Evolutionary conservation across 2,329 filamentous ascomycete genomes (phyloP).

Genomic region (Colletotrichum echinochloae): DNA sequence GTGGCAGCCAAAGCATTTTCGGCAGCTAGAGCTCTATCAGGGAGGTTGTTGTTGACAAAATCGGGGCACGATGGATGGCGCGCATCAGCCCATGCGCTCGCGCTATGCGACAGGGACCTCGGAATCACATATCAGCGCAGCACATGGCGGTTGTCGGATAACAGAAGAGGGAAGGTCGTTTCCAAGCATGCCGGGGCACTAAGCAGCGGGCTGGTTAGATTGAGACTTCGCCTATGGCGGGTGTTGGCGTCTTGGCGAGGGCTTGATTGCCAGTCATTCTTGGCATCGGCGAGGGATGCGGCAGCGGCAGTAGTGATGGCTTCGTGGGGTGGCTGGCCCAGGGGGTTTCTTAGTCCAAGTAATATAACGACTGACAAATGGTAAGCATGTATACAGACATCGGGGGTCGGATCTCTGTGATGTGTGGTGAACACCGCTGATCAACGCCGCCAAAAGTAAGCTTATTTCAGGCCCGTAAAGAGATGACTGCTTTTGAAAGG

Average conservation of each 20-base stretch:
- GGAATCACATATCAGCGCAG: slow-evolving; percentile 1
- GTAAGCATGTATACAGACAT: background rate
- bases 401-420: background rate
- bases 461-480: slow-evolving; percentile 13
- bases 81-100: slow-evolving; percentile 6
- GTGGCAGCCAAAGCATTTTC: background rate
- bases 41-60: slow-evolving; percentile 19
- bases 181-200: slow-evolving; percentile 2
- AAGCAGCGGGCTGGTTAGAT: slow-evolving; percentile 22
- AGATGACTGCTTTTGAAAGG: background rate
- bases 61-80: slow-evolving; percentile 18
- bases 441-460: slow-evolving; percentile 3
- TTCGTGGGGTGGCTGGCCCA: background rate
- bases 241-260: slow-evolving; percentile 35
- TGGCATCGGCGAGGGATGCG: slow-evolving; percentile 6
- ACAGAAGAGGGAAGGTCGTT: slow-evolving; percentile 38
- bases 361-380: background rate
- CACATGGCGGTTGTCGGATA: slow-evolving; percentile 7
- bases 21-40: slow-evolving; percentile 1
- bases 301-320: slow-evolving; percentile 1
- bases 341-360: background rate
- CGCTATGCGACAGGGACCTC: slow-evolving; percentile 22
- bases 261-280: slow-evolving; percentile 1
- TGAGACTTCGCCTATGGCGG: slow-evolving; percentile 13
- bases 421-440: background rate